Percentiles rank a stretch among this genome's conserved stretches.
Evolutionary conservation across 2,329 filamentous ascomycete species (phyloP).

Genomic region (Botrytis aclada): DNA sequence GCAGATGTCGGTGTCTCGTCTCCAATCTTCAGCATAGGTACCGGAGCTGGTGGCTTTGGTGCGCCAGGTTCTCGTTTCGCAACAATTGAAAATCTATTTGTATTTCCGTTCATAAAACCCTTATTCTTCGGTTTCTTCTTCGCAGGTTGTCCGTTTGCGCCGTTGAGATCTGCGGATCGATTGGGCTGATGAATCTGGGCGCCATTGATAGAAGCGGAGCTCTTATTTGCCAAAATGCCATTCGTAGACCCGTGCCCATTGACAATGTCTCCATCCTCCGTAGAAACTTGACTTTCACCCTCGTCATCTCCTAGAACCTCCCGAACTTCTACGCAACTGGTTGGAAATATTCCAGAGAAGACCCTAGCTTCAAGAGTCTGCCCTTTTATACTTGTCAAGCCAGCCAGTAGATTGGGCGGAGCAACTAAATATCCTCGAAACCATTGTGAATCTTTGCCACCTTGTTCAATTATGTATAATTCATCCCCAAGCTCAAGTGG

Average conservation of each 20-base stretch:
- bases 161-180: slow-evolving; percentile 3
- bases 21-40: slow-evolving; percentile 96
- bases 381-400: slow-evolving; percentile 84
- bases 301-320: slow-evolving; percentile 81
- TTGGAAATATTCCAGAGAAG: slow-evolving; percentile 97
- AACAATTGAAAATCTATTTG: slow-evolving; percentile 43
- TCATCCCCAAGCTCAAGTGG: slow-evolving; percentile 98
- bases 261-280: slow-evolving; percentile 5
- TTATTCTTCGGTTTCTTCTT: slow-evolving; percentile 26
- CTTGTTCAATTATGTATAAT: slow-evolving; percentile 97
- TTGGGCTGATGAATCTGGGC: not conserved
- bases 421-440: slow-evolving; percentile 93
- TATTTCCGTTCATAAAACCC: slow-evolving; percentile 29
- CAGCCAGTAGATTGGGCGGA: slow-evolving; percentile 86
- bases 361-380: slow-evolving; percentile 93
- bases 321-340: slow-evolving; percentile 89
- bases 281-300: slow-evolving; percentile 41
- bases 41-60: slow-evolving; percentile 81
- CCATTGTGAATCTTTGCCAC: slow-evolving; percentile 80
- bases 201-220: not conserved
- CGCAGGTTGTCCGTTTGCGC: slow-evolving; percentile 8
- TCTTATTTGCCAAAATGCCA: slow-evolving; percentile 18
- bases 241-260: slow-evolving; percentile 22
- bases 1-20: slow-evolving; percentile 91
- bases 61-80: slow-evolving; percentile 61